A percentile compares a stretch with the other conserved stretches of the same genome.
These are phyloP conservation scores for Pythium diclinum DNA, from an alignment of 352 stramenopile species.

Conservation along the genomic window DNA sequence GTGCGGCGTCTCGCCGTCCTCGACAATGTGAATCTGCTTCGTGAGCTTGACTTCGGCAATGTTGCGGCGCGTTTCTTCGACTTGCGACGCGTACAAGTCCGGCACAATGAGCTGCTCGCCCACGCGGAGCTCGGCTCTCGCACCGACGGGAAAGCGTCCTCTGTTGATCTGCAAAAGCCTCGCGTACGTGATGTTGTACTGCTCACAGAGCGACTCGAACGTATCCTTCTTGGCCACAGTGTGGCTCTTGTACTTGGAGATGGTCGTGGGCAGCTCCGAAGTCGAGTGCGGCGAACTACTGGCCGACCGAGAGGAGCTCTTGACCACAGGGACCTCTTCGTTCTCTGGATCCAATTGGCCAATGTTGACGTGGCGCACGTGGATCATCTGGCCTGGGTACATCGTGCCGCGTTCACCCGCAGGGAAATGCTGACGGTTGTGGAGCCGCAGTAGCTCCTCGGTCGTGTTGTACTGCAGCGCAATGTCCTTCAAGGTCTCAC, in stretches of 20 bases:
- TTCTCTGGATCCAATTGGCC: constrained; percentile 50
- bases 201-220: constrained; percentile 69
- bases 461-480: constrained; percentile 78
- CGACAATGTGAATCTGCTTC: constrained; percentile 85
- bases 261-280: constrained; percentile 33
- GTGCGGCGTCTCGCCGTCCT: constrained; percentile 68
- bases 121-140: constrained; percentile 52
- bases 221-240: constrained; percentile 46
- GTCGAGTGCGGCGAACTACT: background rate
- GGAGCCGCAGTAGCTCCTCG: constrained; percentile 70
- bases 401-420: constrained; percentile 65
- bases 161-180: constrained; percentile 80
- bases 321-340: constrained; percentile 8
- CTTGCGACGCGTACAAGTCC: constrained; percentile 50
- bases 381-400: constrained; percentile 67
- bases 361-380: constrained; percentile 78
- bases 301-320: constrained; percentile 3
- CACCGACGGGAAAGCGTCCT: constrained; percentile 59
- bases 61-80: constrained; percentile 57
- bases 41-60: constrained; percentile 80
- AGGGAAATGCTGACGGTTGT: constrained; percentile 81
- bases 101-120: constrained; percentile 76
- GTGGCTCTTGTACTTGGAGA: constrained; percentile 73
- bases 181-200: constrained; percentile 64
- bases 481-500: constrained; percentile 69